phyloP scores from a whole-genome alignment of 441 rosid genomes.

The Corymbia citriodora region DNA sequence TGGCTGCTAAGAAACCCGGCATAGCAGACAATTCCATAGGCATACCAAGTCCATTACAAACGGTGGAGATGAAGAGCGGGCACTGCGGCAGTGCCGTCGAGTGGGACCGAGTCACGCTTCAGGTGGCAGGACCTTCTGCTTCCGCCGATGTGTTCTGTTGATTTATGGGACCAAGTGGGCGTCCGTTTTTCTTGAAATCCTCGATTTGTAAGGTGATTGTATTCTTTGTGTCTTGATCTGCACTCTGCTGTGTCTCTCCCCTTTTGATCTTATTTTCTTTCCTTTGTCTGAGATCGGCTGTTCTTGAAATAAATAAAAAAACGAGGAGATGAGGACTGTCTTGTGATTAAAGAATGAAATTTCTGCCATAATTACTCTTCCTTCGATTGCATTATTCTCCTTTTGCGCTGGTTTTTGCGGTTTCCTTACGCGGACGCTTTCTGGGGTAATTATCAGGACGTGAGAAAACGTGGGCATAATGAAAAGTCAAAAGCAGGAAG shows the following conservation, averaged over 20 bases:
- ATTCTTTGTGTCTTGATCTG: neutral
- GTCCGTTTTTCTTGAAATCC: neutral
- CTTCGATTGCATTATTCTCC: neutral
- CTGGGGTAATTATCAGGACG: neutral
- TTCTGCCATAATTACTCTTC: neutral
- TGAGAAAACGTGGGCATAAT: neutral
- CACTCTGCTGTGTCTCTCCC: neutral
- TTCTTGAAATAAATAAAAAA: neutral
- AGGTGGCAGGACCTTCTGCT: conserved; percentile 23
- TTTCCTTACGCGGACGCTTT: neutral
- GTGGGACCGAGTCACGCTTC: conserved; percentile 34
- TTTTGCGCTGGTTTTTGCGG: neutral
- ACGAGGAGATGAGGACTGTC: neutral
- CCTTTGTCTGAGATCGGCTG: neutral
- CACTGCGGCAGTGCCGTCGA: conserved; percentile 24
- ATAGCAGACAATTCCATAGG: conserved; percentile 10
- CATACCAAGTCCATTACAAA: conserved; percentile 16
- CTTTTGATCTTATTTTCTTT: neutral
- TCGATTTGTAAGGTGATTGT: neutral
- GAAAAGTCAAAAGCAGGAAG: neutral
- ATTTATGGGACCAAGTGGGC: neutral
- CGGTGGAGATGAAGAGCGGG: conserved; percentile 25
- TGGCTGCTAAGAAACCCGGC: conserved; percentile 19
- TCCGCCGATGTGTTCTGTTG: conserved; percentile 36
- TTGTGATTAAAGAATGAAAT: neutral